Evolutionary conservation across 495 filamentous ascomycete species (phyloP), one percentile per base, ranked within the genome.

Genomic region (Podospora comata): DNA sequence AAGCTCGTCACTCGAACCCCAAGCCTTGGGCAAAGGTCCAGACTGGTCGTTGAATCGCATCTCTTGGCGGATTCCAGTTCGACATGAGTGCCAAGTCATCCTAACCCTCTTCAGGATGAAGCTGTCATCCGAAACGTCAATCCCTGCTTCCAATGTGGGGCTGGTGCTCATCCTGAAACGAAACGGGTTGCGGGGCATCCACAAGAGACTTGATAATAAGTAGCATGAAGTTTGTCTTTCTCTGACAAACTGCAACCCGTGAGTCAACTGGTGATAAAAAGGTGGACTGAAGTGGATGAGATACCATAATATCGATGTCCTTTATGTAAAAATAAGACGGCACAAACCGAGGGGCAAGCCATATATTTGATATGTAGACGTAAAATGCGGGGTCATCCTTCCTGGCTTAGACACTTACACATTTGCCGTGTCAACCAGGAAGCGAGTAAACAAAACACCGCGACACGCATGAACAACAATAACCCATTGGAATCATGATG

Each of bases 81-180:
- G 15, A 48, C 9, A 11, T 48, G 39, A 3, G 13, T 48, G 39
- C 39, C 39, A 16, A 48, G 39, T 16, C 15, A 13, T 11, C 2
- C 39, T 18, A 48, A 16, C 39, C 39, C 7, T 48, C 2, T 48
- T 48, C 15, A 16, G 39, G 9, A 48, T 13, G 15, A n/a, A 11
- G 18, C 55, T 58, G 55, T 20, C 55, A 23, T 20, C n/a, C 55
- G 55, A 58, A 20, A 58, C 55, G 23, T 7, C 18, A 9, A 58
- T 58, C 55, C 55, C 55, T 58, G 55, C 55, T 32, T 27, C 1
- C 30, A n/a, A 9, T 6, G 20, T 30, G 57, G 59, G 69, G 48
- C 39, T 34, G 57, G 53, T 67, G 71, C 56, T 65, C 62, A 71
- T 61, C 65, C 71, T 76, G 74, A 76, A 74, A 76, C 74, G 69